phyloP scores from a whole-genome alignment of 805 yeast species.

The Zygotorulaspora florentina region DNA sequence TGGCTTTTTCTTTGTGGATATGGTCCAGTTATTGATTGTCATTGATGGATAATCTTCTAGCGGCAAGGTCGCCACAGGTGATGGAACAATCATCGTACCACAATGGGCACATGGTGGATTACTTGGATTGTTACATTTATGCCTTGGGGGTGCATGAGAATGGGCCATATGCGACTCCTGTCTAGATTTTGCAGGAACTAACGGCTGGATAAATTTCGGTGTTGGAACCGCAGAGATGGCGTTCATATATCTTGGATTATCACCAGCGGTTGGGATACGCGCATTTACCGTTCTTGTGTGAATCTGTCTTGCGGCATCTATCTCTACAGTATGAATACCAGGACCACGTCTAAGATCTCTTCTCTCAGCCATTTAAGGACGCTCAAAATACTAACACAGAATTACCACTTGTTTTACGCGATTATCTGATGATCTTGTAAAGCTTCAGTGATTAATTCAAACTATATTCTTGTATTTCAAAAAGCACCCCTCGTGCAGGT shows the following conservation, averaged over 20 bases:
- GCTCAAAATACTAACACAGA: neutral
- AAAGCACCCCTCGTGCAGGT: neutral
- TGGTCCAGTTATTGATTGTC: conserved; percentile 67
- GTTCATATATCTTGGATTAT: neutral
- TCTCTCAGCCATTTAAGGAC: conserved; percentile 9
- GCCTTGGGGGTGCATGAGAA: conserved; percentile 12
- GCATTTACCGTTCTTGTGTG: conserved; percentile 39
- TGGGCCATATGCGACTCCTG: neutral
- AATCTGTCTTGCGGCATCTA: conserved; percentile 62
- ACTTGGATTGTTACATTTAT: conserved; percentile 32
- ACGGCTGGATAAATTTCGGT: neutral
- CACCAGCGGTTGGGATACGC: conserved; percentile 23
- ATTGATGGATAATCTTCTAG: conserved; percentile 65
- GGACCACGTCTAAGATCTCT: conserved; percentile 6
- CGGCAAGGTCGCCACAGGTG: conserved; percentile 65
- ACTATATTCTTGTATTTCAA: neutral
- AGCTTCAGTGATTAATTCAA: neutral
- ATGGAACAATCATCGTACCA: conserved; percentile 72
- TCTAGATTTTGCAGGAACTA: neutral
- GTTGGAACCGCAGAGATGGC: neutral
- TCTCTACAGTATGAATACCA: conserved; percentile 53
- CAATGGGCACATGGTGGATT: conserved; percentile 57
- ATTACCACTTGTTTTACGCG: no score
- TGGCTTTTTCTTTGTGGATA: conserved; percentile 68
- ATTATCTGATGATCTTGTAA: no score